These are phyloP conservation scores for Pichia sporocuriosa DNA, from an alignment of 805 yeast genomes.

Conservation along the genomic window DNA sequence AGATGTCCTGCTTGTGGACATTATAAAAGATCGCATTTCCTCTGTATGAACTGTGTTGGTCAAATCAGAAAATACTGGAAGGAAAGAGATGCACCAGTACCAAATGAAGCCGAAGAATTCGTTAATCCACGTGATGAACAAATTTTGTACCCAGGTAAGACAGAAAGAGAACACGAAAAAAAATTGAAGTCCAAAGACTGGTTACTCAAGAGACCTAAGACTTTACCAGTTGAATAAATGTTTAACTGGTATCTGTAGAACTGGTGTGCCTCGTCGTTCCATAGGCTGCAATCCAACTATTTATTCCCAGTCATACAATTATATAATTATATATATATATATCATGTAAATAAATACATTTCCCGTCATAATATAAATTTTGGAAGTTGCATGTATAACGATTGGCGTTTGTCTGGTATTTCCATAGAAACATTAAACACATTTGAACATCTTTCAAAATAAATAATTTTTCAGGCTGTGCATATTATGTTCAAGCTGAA, in stretches of 20 bases:
- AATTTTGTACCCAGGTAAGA: slow-evolving; percentile 69
- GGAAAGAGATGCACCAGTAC: slow-evolving; percentile 27
- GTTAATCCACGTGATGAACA: slow-evolving; percentile 53
- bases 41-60: slow-evolving; percentile 88
- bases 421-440: too few species aligned
- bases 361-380: too few species aligned
- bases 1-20: slow-evolving; percentile 96
- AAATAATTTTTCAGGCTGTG: slow-evolving; percentile 5
- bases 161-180: slow-evolving; percentile 37
- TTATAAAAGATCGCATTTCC: slow-evolving; percentile 79
- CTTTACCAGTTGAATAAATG: slow-evolving; percentile 42
- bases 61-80: slow-evolving; percentile 73
- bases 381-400: too few species aligned
- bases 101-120: slow-evolving; percentile 35
- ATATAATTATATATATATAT: slow-evolving; percentile 4
- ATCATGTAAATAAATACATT: background rate
- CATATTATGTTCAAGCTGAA: too few species aligned
- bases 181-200: slow-evolving; percentile 49
- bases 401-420: too few species aligned
- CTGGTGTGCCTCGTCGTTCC: too few species aligned
- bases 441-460: too few species aligned
- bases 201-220: slow-evolving; percentile 46
- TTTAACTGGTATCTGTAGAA: too few species aligned
- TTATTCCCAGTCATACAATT: too few species aligned
- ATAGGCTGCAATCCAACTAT: too few species aligned